Conservation (phyloP, 1,284 basidiomycete genomes). For the Fomitopsis schrenkii region DNA sequence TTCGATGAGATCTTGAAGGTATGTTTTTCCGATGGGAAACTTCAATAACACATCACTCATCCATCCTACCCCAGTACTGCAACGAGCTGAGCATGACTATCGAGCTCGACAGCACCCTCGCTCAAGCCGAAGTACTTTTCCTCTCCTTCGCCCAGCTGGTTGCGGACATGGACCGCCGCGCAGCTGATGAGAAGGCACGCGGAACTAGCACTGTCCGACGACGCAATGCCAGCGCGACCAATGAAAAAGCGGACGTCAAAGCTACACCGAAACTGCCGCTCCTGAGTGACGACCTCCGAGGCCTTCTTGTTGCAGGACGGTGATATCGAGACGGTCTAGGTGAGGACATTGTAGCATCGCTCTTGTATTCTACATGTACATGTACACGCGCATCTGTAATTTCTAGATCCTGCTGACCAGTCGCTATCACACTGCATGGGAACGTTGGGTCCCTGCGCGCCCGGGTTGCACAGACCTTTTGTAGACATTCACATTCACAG, state of each 20-base stretch:
- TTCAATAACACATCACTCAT: slow-evolving; percentile 2
- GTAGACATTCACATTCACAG: no score
- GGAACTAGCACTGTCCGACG: slow-evolving; percentile 10
- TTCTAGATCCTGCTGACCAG: background rate
- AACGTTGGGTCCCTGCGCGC: no score
- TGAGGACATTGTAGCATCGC: slow-evolving; percentile 1
- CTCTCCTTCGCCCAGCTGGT: slow-evolving; percentile 81
- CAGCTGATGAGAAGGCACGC: slow-evolving; percentile 42
- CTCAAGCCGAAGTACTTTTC: slow-evolving; percentile 93
- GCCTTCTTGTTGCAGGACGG: slow-evolving; percentile 43
- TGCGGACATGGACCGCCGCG: slow-evolving; percentile 80
- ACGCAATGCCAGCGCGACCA: slow-evolving; percentile 8
- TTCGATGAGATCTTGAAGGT: slow-evolving; percentile 88
- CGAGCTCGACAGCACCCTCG: slow-evolving; percentile 86
- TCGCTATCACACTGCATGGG: no score
- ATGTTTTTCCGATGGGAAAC: slow-evolving; percentile 9
- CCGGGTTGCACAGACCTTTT: no score
- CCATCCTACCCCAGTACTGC: slow-evolving; percentile 58
- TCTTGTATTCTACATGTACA: slow-evolving; percentile 2
- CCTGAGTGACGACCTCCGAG: slow-evolving; percentile 55
- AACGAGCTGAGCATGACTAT: slow-evolving; percentile 94
- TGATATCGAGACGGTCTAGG: slow-evolving; percentile 8
- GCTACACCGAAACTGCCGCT: slow-evolving; percentile 34
- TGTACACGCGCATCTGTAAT: background rate
- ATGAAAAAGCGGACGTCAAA: slow-evolving; percentile 17